These are phyloP conservation scores for Andrographis paniculata DNA, from an alignment of 305 asterid species.

Conservation along the genomic window DNA sequence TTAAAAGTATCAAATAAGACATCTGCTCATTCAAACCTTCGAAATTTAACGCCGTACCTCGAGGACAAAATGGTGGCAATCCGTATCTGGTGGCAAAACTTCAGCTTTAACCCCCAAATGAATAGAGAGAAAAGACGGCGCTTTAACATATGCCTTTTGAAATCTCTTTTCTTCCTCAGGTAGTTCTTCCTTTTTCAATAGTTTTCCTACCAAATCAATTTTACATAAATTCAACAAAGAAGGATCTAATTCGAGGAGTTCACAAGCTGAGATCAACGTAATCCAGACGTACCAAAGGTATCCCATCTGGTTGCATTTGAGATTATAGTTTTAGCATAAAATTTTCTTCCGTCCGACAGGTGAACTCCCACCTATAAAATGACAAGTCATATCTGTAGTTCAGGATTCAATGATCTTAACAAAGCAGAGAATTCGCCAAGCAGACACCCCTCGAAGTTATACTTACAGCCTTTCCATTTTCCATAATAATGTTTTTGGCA, in stretches of 20 bases:
- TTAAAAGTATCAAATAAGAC: slow-evolving; percentile 1
- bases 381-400: slow-evolving; percentile 14
- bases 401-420: slow-evolving; percentile 14
- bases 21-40: slow-evolving; percentile 8
- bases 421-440: slow-evolving; percentile 7
- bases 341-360: slow-evolving; percentile 77
- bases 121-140: slow-evolving; percentile 94
- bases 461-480: slow-evolving; percentile 84
- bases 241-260: slow-evolving; percentile 13
- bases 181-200: slow-evolving; percentile 61
- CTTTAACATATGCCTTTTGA: slow-evolving; percentile 84
- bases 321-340: slow-evolving; percentile 76
- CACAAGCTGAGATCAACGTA: slow-evolving; percentile 10
- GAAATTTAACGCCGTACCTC: slow-evolving; percentile 50
- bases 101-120: slow-evolving; percentile 91
- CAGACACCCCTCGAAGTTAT: slow-evolving; percentile 9
- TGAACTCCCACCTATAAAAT: slow-evolving; percentile 78
- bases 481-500: slow-evolving; percentile 57
- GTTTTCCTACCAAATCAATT: slow-evolving; percentile 49
- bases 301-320: slow-evolving; percentile 99
- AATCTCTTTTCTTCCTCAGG: slow-evolving; percentile 90
- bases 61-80: slow-evolving; percentile 90
- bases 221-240: slow-evolving; percentile 11
- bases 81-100: slow-evolving; percentile 78
- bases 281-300: slow-evolving; percentile 68